Base-by-base conservation (phyloP, 2,329 filamentous ascomycete genomes). In the Fusarium hostae region DNA sequence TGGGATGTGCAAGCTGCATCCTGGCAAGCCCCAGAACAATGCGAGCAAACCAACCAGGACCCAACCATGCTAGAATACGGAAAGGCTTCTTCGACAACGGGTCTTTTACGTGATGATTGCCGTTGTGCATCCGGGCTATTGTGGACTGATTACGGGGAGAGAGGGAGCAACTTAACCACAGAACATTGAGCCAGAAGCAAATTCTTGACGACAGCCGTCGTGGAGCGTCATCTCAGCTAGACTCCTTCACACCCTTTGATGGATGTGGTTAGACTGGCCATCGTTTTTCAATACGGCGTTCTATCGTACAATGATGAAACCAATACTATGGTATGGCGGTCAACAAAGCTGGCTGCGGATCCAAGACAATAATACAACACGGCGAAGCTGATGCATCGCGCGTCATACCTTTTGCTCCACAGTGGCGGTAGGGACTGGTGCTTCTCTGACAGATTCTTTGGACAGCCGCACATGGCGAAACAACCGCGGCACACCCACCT, bases 1-100 rank as follows among this genome's bases (percentile, higher is more conserved):
- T 75, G 41, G 51, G 72, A 72, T 73, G 54, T 60, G 47, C 73
- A 70, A 56, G 50, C 43, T 51, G 48, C 51, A 59, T 63, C 62
- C 72, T 45, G 30, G 61, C 62, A 61, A 61, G 66, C 56, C 65
- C 60, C 50, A 61, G 48, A 59, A 57, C 10, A 54, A 62, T 48
- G 51, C 61, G 41, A 58, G 45, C 28, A 47, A 66, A 55, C 57
- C 37, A 52, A 48, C 66, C 39, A 59, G 55, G 57, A 57, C 60
- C 44, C 35, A 50, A 40, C 50, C 50, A 58, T 70, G 48, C 32
- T 26, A 26, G 32, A 52, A 20, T 52, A 37, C 48, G 48, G 32
- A 37, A 52, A 52, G 37, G 48, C 32, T 37, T 52, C 22, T 45
- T 56, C 32, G 37, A 28, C 32, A 68, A 57, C 40, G 47, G 35